Evolutionary conservation across 1,284 basidiomycete species (phyloP), one percentile per base, ranked within the genome.

Genomic region (Rhodofomes roseus): DNA sequence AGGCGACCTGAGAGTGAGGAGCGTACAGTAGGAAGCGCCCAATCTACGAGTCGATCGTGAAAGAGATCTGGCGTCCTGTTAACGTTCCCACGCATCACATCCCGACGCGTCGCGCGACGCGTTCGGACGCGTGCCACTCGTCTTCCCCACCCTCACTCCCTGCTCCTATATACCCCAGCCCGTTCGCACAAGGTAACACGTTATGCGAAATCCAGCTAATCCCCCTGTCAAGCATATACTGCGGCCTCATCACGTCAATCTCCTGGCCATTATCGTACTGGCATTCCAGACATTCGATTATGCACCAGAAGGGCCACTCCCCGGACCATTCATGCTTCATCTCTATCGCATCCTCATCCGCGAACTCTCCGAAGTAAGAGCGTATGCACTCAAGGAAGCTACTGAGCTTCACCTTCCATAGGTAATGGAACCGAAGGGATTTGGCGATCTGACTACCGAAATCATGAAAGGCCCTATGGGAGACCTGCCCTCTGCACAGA

Each of bases 231-330:
- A 83, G 56, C 85, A 89, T 71, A 76, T 82, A 55, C 77, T 90
- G 34, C 79, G 84, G 58, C 89, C 90, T 2, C 90, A 93, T 66
- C 90, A 93, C 69, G 75, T 93, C 48, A 80, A 80, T 54, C 73
- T 92, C 16, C 74, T 92, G 31, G 80, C 81, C 41, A 74, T 91
- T 39, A 76, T 91, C 40, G 74, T 83, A 60, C 74, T 86, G 12
- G 73, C 81, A 1, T 88, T 86, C 70, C 83, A 83, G 65, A 82
- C 85, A 60, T 77, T 79, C 56, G 77, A 79, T 18, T 71, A 76
- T 14, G 78, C 76, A 58, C 76, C 76, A 1, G 25, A 27, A 2
- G 44, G 36, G 6, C 20, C 54, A 20, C 75, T 89, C 18, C 82
- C 87, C 0, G 69, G 79, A n/a, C 64, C 72, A 4, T 91, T 88